These are phyloP conservation scores for Batrachochytrium dendrobatidis DNA, from an alignment of 371 early-diverging fungal genomes.

Conservation along the genomic window DNA sequence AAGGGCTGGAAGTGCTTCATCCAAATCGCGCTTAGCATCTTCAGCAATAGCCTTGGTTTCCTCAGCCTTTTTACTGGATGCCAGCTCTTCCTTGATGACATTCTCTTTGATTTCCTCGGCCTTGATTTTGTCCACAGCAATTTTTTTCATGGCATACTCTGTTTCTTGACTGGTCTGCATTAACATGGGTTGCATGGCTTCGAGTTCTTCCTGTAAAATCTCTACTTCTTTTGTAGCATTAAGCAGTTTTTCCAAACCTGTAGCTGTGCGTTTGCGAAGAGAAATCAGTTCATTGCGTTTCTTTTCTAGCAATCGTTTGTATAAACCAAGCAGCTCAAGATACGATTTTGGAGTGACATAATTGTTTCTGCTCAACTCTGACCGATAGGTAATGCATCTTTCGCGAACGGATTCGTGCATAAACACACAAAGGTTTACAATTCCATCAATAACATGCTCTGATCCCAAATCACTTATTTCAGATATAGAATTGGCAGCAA, in stretches of 20 bases:
- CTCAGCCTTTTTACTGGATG: constrained; percentile 50
- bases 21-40: constrained; percentile 53
- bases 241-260: constrained; percentile 50
- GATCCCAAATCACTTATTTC: constrained; percentile 49
- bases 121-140: constrained; percentile 49
- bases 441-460: constrained; percentile 51
- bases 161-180: constrained; percentile 52
- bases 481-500: constrained; percentile 45
- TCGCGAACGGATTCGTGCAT: constrained; percentile 54
- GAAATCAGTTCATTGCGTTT: constrained; percentile 47
- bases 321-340: constrained; percentile 44
- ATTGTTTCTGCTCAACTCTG: constrained; percentile 45
- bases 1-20: constrained; percentile 53
- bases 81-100: constrained; percentile 41
- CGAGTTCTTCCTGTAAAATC: constrained; percentile 50
- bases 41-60: constrained; percentile 54
- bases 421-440: constrained; percentile 48
- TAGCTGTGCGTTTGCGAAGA: constrained; percentile 47
- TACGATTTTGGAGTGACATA: constrained; percentile 53
- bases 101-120: constrained; percentile 49
- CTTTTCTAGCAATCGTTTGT: constrained; percentile 46
- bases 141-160: constrained; percentile 51
- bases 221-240: constrained; percentile 54
- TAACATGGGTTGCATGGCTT: constrained; percentile 54
- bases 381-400: constrained; percentile 39